Evolutionary conservation across 345 rosid species (phyloP), one percentile per base, ranked within the genome.

Genomic region (Anacardium occidentale): DNA sequence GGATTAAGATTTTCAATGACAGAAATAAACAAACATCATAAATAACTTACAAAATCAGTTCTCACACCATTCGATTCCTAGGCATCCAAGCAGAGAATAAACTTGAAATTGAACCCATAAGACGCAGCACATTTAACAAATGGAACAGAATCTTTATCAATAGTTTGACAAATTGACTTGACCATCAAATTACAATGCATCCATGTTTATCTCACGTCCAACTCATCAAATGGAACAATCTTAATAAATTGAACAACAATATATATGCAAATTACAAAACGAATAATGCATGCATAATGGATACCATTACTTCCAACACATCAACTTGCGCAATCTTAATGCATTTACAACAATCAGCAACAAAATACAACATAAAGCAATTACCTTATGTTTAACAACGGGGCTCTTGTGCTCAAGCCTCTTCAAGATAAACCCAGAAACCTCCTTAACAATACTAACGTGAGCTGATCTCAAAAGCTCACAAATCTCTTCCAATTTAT

Each of bases 321-420:
- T 9, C 47, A 20, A 47, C 37, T 12, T 47, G 37, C 12, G 22
- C 11, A 51, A 66, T 66, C 47, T 53, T 37, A 55, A 48, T 55
- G 57, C 5, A 32, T 17, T 12, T 37, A 74, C 37, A 24, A 51
- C 34, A 74, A 32, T 58, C 7, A 32, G 66, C 71, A 57, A 62
- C 11, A 69, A 29, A 29, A 29, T 4, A 15, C 1, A 70, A 32
- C 17, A 3, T 0, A 37, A 68, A 5, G 44, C 45, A 3, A 37
- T 55, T 81, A 91, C 99, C 99, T 95, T 95, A 76, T 93, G 97
- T 76, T 93, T 95, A 65, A 95, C 98, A 50, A 93, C 62, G 60
- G 99, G 98, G 81, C 93, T 91, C 83, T 85, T 93, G 75, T 93
- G 88, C 66, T 95, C 97, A 58, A 93, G 97, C 68, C 99, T 86